Conservation (phyloP, 768 basidiomycete genomes). For the Lentinula sp. region DNA sequence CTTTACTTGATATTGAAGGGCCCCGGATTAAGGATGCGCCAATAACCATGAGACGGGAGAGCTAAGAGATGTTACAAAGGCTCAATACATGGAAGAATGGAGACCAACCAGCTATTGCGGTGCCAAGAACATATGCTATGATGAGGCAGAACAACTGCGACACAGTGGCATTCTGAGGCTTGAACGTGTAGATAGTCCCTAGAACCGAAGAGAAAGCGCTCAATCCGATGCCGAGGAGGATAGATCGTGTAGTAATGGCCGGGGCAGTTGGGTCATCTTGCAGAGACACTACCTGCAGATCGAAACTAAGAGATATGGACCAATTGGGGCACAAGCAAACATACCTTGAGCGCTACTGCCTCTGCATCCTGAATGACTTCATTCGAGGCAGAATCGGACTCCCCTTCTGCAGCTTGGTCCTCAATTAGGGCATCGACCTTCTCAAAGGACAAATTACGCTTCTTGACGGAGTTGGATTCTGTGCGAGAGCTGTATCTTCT, state of each 20-base stretch:
- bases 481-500: neutral
- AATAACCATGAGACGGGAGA: conserved; percentile 36
- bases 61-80: conserved; percentile 17
- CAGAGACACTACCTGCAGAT: conserved; percentile 35
- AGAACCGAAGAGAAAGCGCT: conserved; percentile 39
- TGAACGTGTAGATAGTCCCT: conserved; percentile 31
- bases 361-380: conserved; percentile 33
- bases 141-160: conserved; percentile 52
- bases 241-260: conserved; percentile 40
- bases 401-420: neutral
- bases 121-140: conserved; percentile 49
- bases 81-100: neutral
- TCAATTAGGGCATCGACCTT: neutral
- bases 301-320: neutral
- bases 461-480: neutral
- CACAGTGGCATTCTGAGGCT: conserved; percentile 42
- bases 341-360: conserved; percentile 37
- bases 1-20: conserved; percentile 51
- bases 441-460: neutral
- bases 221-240: conserved; percentile 42
- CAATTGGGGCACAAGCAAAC: neutral
- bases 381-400: neutral
- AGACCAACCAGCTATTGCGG: conserved; percentile 35
- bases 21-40: conserved; percentile 47
- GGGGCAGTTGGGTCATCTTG: conserved; percentile 42